These are phyloP conservation scores for Exserohilum rostratum DNA, from an alignment of 2,329 filamentous ascomycete species.

Conservation along the genomic window DNA sequence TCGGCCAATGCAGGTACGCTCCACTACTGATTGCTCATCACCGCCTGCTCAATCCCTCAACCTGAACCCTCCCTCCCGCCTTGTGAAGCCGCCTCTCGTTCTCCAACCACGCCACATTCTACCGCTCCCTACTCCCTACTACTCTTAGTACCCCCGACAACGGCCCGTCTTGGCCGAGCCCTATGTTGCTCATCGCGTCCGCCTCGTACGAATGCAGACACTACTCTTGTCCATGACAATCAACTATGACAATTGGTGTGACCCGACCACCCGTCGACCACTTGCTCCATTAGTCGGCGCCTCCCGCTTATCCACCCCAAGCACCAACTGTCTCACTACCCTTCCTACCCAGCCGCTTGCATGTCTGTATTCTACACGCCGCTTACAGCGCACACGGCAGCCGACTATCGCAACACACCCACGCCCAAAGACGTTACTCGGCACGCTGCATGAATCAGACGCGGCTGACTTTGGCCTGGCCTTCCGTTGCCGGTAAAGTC, in stretches of 20 bases:
- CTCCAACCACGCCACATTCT: conserved; percentile 12
- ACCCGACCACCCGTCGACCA: conserved; percentile 10
- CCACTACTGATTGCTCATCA: too few relatives aligned
- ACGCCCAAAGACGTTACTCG: conserved; percentile 2
- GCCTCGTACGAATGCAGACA: conserved; percentile 12
- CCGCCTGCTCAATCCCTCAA: too few relatives aligned
- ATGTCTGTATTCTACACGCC: background rate
- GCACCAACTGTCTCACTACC: background rate
- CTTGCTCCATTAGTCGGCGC: conserved; percentile 14
- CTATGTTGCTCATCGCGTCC: conserved; percentile 3
- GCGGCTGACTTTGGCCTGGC: conserved; percentile 6
- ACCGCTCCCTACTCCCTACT: background rate
- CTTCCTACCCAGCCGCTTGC: background rate
- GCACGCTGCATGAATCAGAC: background rate
- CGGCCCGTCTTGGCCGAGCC: conserved; percentile 4
- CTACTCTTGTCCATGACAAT: conserved; percentile 14
- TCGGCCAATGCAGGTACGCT: conserved; percentile 23
- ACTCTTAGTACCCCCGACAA: conserved; percentile 1
- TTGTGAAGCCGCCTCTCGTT: conserved; percentile 1
- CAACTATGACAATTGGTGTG: conserved; percentile 15
- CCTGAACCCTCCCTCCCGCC: background rate
- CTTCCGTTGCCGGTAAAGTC: conserved; percentile 20
- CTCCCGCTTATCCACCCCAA: conserved; percentile 5
- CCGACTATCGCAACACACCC: conserved; percentile 1
- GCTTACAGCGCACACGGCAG: background rate